phyloP scores from a whole-genome alignment of 805 yeast genomes.

The Diddensiella caesifluorescens region DNA sequence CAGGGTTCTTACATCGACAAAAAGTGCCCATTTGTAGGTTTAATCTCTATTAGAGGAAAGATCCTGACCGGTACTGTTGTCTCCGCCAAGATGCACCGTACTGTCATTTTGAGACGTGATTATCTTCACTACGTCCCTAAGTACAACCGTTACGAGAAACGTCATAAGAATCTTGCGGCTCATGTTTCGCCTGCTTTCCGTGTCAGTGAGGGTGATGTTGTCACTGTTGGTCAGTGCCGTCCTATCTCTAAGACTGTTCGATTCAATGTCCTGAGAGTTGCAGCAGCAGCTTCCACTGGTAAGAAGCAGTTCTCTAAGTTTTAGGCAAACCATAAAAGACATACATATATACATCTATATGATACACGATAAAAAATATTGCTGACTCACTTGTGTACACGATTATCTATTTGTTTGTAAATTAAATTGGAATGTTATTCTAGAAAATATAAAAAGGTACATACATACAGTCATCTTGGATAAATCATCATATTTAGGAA shows the following conservation, averaged over 20 bases:
- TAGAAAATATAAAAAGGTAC: too few relatives aligned
- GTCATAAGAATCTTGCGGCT: conserved; percentile 99
- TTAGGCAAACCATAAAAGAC: too few relatives aligned
- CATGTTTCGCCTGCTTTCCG: conserved; percentile 99
- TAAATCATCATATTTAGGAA: not conserved
- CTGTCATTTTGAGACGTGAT: conserved; percentile 99
- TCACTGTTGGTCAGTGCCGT: conserved; percentile 99
- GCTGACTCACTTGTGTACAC: too few relatives aligned
- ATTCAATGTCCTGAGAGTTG: conserved; percentile 97
- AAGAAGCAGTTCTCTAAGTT: conserved; percentile 96
- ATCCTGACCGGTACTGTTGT: conserved; percentile 99
- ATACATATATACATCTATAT: too few relatives aligned
- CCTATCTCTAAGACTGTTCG: conserved; percentile 99
- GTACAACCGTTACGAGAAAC: conserved; percentile 99
- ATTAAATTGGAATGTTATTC: too few relatives aligned
- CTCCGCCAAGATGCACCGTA: conserved; percentile 99
- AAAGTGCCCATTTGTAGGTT: conserved; percentile 99
- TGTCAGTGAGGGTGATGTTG: conserved; percentile 97
- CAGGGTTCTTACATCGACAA: conserved; percentile 98
- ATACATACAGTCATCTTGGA: too few relatives aligned
- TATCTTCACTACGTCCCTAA: conserved; percentile 99
- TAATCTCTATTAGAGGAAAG: conserved; percentile 98
- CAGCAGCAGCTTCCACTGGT: conserved; percentile 74
- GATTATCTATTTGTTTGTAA: too few relatives aligned
- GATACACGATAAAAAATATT: too few relatives aligned